phyloP scores from a whole-genome alignment of 73 alveolate species.

The Paramecium sonneborni region DNA sequence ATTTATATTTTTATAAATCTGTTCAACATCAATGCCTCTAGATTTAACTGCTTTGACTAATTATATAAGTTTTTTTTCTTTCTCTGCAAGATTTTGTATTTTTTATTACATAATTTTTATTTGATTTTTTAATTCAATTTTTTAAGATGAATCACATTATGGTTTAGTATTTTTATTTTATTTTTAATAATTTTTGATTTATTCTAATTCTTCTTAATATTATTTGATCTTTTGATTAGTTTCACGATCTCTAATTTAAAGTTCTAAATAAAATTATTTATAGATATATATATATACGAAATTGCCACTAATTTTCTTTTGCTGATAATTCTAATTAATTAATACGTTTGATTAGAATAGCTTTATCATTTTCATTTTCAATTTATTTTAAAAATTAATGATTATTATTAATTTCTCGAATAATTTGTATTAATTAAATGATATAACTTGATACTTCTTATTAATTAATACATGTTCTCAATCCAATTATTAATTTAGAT shows the following conservation, averaged over 20 bases:
- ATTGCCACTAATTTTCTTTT: not conserved
- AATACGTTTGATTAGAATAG: not conserved
- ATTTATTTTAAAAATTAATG: not conserved
- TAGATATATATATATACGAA: not conserved
- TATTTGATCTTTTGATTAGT: not conserved
- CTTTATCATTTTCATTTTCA: not conserved
- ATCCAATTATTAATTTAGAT: not conserved
- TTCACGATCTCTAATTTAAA: not conserved
- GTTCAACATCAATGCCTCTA: constrained; percentile 7
- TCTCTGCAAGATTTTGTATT: not conserved
- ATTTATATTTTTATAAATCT: not conserved
- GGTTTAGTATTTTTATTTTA: not conserved
- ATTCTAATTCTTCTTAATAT: not conserved
- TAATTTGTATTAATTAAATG: not conserved
- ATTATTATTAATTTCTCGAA: not conserved
- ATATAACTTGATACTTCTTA: not conserved
- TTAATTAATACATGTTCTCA: not conserved
- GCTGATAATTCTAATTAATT: not conserved
- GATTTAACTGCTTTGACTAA: not conserved
- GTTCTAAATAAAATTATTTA: not conserved
- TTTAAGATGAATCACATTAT: not conserved
- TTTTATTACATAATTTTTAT: not conserved
- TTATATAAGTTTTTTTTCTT: not conserved
- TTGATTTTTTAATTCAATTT: not conserved
- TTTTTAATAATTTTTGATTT: too few relatives aligned